A percentile compares a stretch with the other conserved stretches of the same genome.
phyloP scores from a whole-genome alignment of 257 asterid genomes.

The Nyctanthes arbortristis region DNA sequence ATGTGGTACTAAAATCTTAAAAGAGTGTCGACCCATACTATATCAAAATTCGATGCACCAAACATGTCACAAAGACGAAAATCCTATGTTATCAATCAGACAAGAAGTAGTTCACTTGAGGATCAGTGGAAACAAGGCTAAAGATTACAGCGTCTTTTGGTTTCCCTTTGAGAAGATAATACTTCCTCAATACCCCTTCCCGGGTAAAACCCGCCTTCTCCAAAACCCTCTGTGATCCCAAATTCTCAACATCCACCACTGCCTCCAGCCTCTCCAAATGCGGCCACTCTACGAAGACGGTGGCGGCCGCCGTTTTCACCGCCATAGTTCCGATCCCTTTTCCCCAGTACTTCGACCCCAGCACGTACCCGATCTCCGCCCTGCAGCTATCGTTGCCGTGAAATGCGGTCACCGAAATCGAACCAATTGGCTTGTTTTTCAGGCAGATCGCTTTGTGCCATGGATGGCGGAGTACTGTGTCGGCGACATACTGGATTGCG shows the following conservation, averaged over 20 bases:
- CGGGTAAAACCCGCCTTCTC: conserved; percentile 69
- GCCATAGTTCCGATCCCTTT: conserved; percentile 75
- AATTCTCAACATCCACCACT: conserved; percentile 65
- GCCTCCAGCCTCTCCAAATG: conserved; percentile 78
- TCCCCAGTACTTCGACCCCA: conserved; percentile 78
- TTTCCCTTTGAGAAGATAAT: conserved; percentile 56
- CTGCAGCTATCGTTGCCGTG: conserved; percentile 45
- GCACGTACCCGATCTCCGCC: conserved; percentile 69
- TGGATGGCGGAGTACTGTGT: conserved; percentile 39
- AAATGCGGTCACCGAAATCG: conserved; percentile 48
- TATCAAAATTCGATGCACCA: too few species aligned
- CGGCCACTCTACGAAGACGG: conserved; percentile 65
- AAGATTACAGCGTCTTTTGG: conserved; percentile 59
- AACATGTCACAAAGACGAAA: too few species aligned
- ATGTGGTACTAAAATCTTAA: too few species aligned
- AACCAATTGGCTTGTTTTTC: conserved; percentile 49
- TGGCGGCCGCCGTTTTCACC: conserved; percentile 61
- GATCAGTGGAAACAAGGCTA: conserved; percentile 62
- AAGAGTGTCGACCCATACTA: too few species aligned
- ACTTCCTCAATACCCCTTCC: conserved; percentile 79
- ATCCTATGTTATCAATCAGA: too few species aligned
- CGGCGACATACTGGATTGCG: conserved; percentile 36
- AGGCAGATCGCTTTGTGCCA: conserved; percentile 67
- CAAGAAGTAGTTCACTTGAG: conserved; percentile 33
- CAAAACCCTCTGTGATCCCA: conserved; percentile 75